Evolutionary conservation across 1,139 yeast species (phyloP), one percentile per base, ranked within the genome.

Genomic region (Yamadazyma conglobata): DNA sequence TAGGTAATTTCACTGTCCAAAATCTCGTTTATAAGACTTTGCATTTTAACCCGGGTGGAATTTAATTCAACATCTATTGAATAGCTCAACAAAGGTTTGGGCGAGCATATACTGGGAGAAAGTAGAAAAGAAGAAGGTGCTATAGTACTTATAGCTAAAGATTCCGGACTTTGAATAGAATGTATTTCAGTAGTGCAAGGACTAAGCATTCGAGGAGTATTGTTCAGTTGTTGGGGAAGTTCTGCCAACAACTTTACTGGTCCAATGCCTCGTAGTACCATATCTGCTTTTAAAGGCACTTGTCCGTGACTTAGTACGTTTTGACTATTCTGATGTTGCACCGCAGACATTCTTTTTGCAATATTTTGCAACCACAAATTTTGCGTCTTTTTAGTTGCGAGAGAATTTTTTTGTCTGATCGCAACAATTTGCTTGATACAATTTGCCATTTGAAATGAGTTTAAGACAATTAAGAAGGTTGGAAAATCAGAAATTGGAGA

Each of bases 401-500:
- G n/a, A 3, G 12, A 23, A 15, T 6, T 7, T 15, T 6, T 22
- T 14, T 27, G 21, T 22, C 12, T 3, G 4, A 19, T 21, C 27
- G 19, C 28, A 28, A 23, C 18, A 16, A 14, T 23, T 15, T 27
- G 15, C 16, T 25, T 16, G 11, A 10, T 25, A 16, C 21, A 27
- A 13, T 18, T 9, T 26, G n/a, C n/a, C n/a, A n/a, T n/a, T n/a
- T n/a, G n/a, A n/a, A 11, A 40, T 81, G 91, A 79, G 88, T 63
- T 76, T 83, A 2, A 68, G 88, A 50, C 84, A 83, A 6, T 56
- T 81, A 34, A 70, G 73, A 44, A 68, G 73, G 39, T 57, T 78
- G 9, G 72, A 69, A 33, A 58, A 57, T 35, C 66, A 68, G 38
- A 61, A 60, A 32, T 62, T 65, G 33, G 70, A 64, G 19, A 42